These are phyloP conservation scores for Thuja plicata DNA, from an alignment of 83 land plant genomes.

Conservation along the genomic window DNA sequence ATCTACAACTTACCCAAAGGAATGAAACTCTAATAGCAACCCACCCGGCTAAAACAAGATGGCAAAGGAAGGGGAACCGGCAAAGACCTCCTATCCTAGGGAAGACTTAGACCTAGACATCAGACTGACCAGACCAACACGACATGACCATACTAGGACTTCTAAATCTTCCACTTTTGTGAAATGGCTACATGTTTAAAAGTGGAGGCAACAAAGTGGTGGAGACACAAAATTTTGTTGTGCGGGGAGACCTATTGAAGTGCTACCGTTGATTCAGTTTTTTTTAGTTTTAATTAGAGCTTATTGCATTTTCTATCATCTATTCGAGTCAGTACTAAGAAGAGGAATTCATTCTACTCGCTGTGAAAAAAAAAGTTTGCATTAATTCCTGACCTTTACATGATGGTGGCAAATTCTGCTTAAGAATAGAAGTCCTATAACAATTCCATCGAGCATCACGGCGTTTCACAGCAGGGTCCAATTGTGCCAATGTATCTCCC, in stretches of 20 bases:
- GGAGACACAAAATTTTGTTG: neutral
- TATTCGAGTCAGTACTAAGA: neutral
- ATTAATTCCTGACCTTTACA: neutral
- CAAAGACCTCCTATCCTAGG: too few relatives aligned
- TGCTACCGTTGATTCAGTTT: neutral
- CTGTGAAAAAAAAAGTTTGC: neutral
- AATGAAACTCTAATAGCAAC: too few relatives aligned
- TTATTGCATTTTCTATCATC: neutral
- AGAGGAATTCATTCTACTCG: neutral
- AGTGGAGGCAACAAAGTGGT: too few relatives aligned
- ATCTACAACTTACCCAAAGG: too few relatives aligned
- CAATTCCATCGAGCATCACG: constrained; percentile 33
- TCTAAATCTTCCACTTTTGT: too few relatives aligned
- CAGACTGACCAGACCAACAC: too few relatives aligned
- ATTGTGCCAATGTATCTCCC: constrained; percentile 29
- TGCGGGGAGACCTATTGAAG: neutral
- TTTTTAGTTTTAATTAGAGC: neutral
- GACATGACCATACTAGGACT: too few relatives aligned
- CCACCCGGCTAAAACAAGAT: too few relatives aligned
- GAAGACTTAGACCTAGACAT: too few relatives aligned
- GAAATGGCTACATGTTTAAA: too few relatives aligned
- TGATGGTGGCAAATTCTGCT: constrained; percentile 8
- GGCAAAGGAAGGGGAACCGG: too few relatives aligned
- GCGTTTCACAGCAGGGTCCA: constrained; percentile 13
- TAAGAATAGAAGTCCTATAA: constrained; percentile 9